Percentiles rank a stretch among this genome's conserved stretches.
These are phyloP conservation scores for Xylaria sp. DNA, from an alignment of 2,329 filamentous ascomycete species.

Conservation along the genomic window DNA sequence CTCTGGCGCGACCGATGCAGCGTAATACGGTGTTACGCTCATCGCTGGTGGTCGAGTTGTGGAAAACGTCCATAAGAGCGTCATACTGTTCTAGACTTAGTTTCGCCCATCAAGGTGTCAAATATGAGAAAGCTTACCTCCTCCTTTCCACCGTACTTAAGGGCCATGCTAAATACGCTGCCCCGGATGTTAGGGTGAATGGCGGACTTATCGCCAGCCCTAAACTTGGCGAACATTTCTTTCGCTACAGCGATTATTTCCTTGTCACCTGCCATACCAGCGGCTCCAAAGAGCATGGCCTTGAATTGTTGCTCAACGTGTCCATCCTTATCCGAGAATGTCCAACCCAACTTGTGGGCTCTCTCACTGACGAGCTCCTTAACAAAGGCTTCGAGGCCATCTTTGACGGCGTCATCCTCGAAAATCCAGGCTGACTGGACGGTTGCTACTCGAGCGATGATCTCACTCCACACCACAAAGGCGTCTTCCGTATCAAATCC, in stretches of 20 bases:
- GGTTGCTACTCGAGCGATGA: constrained; percentile 70
- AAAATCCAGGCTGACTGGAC: constrained; percentile 85
- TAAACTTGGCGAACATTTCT: constrained; percentile 85
- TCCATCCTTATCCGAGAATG: constrained; percentile 76
- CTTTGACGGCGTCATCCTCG: constrained; percentile 66
- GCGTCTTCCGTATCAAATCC: constrained; percentile 80
- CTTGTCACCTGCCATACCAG: constrained; percentile 75
- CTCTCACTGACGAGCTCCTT: constrained; percentile 70
- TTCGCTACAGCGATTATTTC: constrained; percentile 72
- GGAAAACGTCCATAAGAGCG: constrained; percentile 68
- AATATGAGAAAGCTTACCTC: constrained; percentile 49
- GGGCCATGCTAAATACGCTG: constrained; percentile 77
- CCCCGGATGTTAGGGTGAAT: constrained; percentile 88
- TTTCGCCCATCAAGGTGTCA: background rate
- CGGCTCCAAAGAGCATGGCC: constrained; percentile 77
- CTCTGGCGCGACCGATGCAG: constrained; percentile 70
- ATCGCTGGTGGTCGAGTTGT: constrained; percentile 68
- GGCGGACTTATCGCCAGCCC: constrained; percentile 69
- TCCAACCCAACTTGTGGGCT: constrained; percentile 83
- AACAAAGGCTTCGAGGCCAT: constrained; percentile 79
- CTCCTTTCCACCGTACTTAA: constrained; percentile 78
- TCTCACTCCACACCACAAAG: constrained; percentile 93
- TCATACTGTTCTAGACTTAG: constrained; percentile 55
- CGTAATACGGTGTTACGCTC: constrained; percentile 90
- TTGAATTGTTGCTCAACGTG: constrained; percentile 95